Percentiles rank a stretch among this genome's conserved stretches.
Conservation (phyloP, 2,329 filamentous ascomycete species). For the Paracoccidioides lutzii region DNA sequence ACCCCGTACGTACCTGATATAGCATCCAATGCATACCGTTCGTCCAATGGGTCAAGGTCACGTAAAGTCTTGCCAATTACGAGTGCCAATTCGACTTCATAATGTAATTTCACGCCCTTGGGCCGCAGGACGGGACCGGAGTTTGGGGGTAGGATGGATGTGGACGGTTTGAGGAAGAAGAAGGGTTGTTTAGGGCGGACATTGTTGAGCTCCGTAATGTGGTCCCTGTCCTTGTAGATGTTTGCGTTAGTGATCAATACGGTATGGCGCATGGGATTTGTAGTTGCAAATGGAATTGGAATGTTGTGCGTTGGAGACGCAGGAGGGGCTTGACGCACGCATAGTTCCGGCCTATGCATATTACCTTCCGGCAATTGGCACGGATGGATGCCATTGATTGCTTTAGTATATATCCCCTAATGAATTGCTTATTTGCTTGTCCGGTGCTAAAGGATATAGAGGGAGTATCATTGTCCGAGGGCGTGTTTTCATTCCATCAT, state of each 20-base stretch:
- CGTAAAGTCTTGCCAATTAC: slow-evolving; percentile 71
- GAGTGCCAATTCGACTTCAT: slow-evolving; percentile 86
- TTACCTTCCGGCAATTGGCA: slow-evolving; percentile 55
- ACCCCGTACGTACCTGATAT: slow-evolving; percentile 50
- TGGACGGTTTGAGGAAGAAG: slow-evolving; percentile 95
- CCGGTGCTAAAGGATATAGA: neutral
- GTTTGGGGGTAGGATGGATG: slow-evolving; percentile 56
- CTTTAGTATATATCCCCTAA: no score
- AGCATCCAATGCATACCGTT: slow-evolving; percentile 62
- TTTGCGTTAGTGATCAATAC: neutral
- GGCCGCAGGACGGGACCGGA: slow-evolving; percentile 71
- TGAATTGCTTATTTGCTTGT: neutral
- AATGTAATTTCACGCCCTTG: slow-evolving; percentile 73
- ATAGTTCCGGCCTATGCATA: slow-evolving; percentile 94
- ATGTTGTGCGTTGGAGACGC: neutral
- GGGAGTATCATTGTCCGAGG: neutral
- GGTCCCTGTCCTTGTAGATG: slow-evolving; percentile 49
- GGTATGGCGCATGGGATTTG: neutral
- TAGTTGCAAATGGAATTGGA: neutral
- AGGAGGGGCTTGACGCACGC: slow-evolving; percentile 46
- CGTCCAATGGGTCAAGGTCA: slow-evolving; percentile 63
- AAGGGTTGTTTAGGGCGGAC: slow-evolving; percentile 84
- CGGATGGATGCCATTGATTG: slow-evolving; percentile 33
- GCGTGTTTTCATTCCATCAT: no score
- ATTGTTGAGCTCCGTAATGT: slow-evolving; percentile 85